Base-by-base conservation (phyloP, 2,329 filamentous ascomycete genomes). In the Emergomyces orientalis region DNA sequence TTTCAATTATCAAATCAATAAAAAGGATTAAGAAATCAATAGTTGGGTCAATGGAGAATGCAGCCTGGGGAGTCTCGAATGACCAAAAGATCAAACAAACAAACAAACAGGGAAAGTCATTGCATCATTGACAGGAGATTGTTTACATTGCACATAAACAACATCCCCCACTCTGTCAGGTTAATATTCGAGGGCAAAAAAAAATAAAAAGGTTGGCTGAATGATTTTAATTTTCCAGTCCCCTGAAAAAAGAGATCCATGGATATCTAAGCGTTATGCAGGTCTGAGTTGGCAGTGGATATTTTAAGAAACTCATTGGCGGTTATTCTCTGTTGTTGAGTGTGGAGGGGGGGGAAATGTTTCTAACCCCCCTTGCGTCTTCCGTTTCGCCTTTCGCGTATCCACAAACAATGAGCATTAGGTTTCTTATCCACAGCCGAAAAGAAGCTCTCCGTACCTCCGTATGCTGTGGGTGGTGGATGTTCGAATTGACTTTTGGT, bases 211-310 rank as follows among this genome's bases (percentile, higher is more conserved):
- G 43, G 19, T n/a, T 2, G 17, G 43, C 19, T 3, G 19, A 45
- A 41, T 3, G 1, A 43, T 17, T 22, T 9, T n/a, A 45, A n/a
- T 9, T 45, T n/a, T n/a, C 17, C 2, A n/a, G 4, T 47, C 13
- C 11, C n/a, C 45, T 25, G 11, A 11, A 27, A 51, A 27, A 51
- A 51, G 13, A n/a, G 2, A 37, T 37, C 34, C 34, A 37, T 9
- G 34, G 34, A 37, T n/a, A n/a, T n/a, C n/a, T n/a, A 14, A 27
- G 22, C 25, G 47, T 30, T 51, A 39, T 45, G 27, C 32, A 61
- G 52, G 54, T 62, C 27, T 47, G 49, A 9, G 37, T 45, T 55
- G 37, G 55, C 55, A 55, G 41, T 62, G 39, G 41, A 54, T 34
- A n/a, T 47, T 17, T 13, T 32, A 45, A 59, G 57, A 49, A 32